These are phyloP conservation scores for Boechera retrofracta DNA, from an alignment of 345 rosid genomes.

Conservation along the genomic window DNA sequence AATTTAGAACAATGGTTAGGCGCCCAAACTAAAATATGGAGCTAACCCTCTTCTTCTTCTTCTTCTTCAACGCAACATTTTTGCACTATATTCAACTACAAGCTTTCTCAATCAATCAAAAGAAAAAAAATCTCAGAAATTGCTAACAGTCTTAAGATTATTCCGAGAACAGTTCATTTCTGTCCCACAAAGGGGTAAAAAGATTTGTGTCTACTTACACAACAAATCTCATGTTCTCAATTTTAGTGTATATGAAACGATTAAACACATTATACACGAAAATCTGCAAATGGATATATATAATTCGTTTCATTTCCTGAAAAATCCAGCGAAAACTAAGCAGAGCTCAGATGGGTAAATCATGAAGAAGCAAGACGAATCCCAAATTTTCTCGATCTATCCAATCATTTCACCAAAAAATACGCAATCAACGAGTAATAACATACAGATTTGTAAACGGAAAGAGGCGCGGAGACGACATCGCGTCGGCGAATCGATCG, in stretches of 20 bases:
- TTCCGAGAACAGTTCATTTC: not conserved
- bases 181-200: not conserved
- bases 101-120: constrained; percentile 10
- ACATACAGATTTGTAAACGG: constrained; percentile 71
- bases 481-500: constrained; percentile 79
- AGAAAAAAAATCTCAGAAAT: not conserved
- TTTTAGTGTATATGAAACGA: not conserved
- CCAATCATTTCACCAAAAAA: not conserved
- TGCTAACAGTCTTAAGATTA: not conserved
- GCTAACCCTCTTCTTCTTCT: constrained; percentile 3
- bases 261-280: not conserved
- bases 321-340: not conserved
- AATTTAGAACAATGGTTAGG: not conserved
- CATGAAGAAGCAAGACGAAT: constrained; percentile 2
- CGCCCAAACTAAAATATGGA: not conserved
- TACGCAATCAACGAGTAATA: not conserved
- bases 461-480: constrained; percentile 57
- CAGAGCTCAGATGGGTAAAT: constrained; percentile 1
- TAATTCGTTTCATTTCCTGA: not conserved
- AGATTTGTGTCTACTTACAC: not conserved
- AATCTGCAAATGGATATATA: not conserved
- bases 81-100: not conserved
- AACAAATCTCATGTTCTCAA: constrained; percentile 8
- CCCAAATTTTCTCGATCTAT: constrained; percentile 14
- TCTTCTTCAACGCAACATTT: constrained; percentile 8